A percentile compares a stretch with the other conserved stretches of the same genome.
phyloP scores from a whole-genome alignment of 331 rosid species.

The Telfairia occidentalis region DNA sequence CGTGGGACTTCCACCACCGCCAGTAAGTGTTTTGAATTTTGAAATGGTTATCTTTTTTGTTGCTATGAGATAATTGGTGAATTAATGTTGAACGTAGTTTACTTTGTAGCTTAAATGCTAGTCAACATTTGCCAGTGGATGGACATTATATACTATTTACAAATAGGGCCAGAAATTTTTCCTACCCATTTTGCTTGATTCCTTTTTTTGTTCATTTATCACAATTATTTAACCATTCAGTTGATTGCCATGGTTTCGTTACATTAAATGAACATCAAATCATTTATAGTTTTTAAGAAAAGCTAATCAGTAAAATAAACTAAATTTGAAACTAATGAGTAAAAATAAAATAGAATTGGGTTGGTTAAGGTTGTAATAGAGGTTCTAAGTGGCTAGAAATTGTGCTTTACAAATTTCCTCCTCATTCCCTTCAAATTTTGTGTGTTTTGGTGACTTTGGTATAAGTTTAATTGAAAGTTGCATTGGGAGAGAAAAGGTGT shows the following conservation, averaged over 20 bases:
- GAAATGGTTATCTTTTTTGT: constrained; percentile 8
- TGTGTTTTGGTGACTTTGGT: not conserved
- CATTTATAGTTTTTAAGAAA: not conserved
- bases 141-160: not conserved
- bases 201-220: not conserved
- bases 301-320: not conserved
- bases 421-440: not conserved
- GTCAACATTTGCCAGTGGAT: not conserved
- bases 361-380: not conserved
- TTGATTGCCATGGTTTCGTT: not conserved
- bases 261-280: not conserved
- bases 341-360: not conserved
- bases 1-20: constrained; percentile 61
- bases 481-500: not conserved
- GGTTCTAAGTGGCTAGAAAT: not conserved
- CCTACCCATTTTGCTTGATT: not conserved
- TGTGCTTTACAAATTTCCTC: not conserved
- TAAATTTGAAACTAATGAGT: not conserved
- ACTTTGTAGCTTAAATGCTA: not conserved
- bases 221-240: not conserved
- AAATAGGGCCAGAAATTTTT: not conserved
- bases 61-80: constrained; percentile 10
- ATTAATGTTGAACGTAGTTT: not conserved
- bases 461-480: not conserved
- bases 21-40: constrained; percentile 40